Base-by-base conservation (phyloP, 2,329 filamentous ascomycete genomes). In the Colletotrichum sp. region DNA sequence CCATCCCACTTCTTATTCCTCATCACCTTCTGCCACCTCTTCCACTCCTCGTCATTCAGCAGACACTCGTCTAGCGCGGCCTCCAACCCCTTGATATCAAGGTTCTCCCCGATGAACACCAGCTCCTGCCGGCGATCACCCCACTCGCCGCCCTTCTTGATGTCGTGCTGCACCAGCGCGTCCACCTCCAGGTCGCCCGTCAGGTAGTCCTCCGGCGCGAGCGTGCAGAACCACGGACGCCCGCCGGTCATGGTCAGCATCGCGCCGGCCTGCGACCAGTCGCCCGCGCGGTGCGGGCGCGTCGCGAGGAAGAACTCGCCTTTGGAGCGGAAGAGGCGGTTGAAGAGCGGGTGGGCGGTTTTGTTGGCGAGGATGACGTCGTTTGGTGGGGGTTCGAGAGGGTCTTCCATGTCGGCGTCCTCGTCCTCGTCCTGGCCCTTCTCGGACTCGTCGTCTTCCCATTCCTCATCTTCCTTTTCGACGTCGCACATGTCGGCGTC, bases 41-140 rank as follows among this genome's bases (percentile, higher is more conserved):
- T 81, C 80, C 89, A 90, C 82, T 95, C 93, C 0, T 81, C 81
- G 27, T 93, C 89, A n/a, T 88, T 87, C 4, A 95, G 81, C 28
- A 95, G 81, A 79, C 93, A 94, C 3, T 81, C 83, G 79, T 95
- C 91, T 5, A 95, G 81, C 39, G 88, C 81, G 6, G 82, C 83
- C 28, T 87, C 89, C 18, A 95, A 84, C 0, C 85, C 87, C 7
- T 81, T 80, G 2, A 86, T 80, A 66, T 94, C 87, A 16, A 95
- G 86, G 7, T 88, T 87, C 82, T 94, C 92, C 0, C 93, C 93
- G 73, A 95, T 95, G 76, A 95, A 94, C 4, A 95, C 93, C 8
- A 95, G 81, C 81, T 95, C 93, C 80, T 95, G 93, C 3, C 93
- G 87, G 2, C 93, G 87, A 78, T 95, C 93, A 1, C 92, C 93